Evolutionary conservation across 495 filamentous ascomycete species (phyloP).

Genomic region (Aspergillus wentii): DNA sequence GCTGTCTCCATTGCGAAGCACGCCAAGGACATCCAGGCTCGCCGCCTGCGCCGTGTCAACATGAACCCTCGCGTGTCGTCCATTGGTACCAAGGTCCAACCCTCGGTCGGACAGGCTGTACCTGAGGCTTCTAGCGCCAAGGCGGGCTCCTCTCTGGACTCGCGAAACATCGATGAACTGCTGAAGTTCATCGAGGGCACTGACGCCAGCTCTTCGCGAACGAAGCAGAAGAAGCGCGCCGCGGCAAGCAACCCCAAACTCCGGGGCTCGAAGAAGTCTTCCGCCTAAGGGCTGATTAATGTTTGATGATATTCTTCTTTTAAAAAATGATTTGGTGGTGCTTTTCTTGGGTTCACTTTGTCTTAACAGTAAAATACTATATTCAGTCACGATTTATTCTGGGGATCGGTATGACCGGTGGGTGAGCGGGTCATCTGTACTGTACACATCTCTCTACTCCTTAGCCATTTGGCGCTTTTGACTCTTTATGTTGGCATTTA

Average conservation of each 20-base stretch:
- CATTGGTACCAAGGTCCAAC: constrained; percentile 46
- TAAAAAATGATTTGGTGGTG: constrained; percentile 5
- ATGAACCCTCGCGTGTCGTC: constrained; percentile 50
- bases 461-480: constrained; percentile 9
- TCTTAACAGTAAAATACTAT: constrained; percentile 33
- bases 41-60: constrained; percentile 57
- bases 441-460: constrained; percentile 40
- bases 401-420: constrained; percentile 26
- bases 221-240: constrained; percentile 61
- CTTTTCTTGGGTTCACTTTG: constrained; percentile 22
- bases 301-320: constrained; percentile 4
- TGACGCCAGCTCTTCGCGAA: constrained; percentile 49
- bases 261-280: constrained; percentile 43
- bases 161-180: constrained; percentile 78
- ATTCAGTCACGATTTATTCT: constrained; percentile 21
- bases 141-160: constrained; percentile 49
- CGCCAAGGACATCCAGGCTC: constrained; percentile 75
- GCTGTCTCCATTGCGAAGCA: constrained; percentile 92
- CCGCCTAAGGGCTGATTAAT: constrained; percentile 18
- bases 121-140: constrained; percentile 39
- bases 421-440: constrained; percentile 11
- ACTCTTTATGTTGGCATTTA: constrained; percentile 12
- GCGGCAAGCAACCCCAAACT: constrained; percentile 69
- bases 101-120: constrained; percentile 50
- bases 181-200: constrained; percentile 81